phyloP scores from a whole-genome alignment of 176 grass and related monocot genomes.

The Calamus simplicifolius region DNA sequence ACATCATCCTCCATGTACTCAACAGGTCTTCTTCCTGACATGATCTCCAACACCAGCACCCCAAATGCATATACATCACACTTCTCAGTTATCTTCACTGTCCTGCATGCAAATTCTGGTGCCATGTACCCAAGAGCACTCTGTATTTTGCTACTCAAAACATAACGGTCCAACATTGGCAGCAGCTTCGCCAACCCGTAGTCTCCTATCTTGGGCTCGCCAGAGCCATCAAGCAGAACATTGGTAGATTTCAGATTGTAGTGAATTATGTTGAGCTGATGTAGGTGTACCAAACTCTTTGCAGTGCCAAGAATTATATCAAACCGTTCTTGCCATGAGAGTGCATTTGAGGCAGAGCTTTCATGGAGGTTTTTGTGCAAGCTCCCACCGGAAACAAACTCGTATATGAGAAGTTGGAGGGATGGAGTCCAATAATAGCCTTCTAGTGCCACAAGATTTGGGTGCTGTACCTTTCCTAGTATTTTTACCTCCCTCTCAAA shows the following conservation, averaged over 20 bases:
- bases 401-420: constrained; percentile 92
- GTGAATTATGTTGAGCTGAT: constrained; percentile 75
- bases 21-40: constrained; percentile 77
- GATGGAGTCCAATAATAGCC: constrained; percentile 98
- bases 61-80: constrained; percentile 95
- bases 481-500: constrained; percentile 95
- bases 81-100: constrained; percentile 94
- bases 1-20: constrained; percentile 98
- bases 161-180: constrained; percentile 89
- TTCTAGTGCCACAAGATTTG: constrained; percentile 69
- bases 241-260: constrained; percentile 98
- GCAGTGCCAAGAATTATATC: constrained; percentile 78
- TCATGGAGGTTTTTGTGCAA: constrained; percentile 82
- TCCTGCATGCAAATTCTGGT: constrained; percentile 90
- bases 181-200: constrained; percentile 96
- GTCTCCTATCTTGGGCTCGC: constrained; percentile 82
- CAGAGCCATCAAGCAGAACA: constrained; percentile 70
- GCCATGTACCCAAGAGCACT: constrained; percentile 97
- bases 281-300: constrained; percentile 81
- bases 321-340: constrained; percentile 93
- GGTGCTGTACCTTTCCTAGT: constrained; percentile 76
- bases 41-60: constrained; percentile 71
- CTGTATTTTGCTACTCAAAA: constrained; percentile 95
- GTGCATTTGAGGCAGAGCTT: constrained; percentile 45
- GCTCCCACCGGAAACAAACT: constrained; percentile 85